Evolutionary conservation across 2,329 filamentous ascomycete genomes (phyloP).

Genomic region (Colletotrichum tabaci): DNA sequence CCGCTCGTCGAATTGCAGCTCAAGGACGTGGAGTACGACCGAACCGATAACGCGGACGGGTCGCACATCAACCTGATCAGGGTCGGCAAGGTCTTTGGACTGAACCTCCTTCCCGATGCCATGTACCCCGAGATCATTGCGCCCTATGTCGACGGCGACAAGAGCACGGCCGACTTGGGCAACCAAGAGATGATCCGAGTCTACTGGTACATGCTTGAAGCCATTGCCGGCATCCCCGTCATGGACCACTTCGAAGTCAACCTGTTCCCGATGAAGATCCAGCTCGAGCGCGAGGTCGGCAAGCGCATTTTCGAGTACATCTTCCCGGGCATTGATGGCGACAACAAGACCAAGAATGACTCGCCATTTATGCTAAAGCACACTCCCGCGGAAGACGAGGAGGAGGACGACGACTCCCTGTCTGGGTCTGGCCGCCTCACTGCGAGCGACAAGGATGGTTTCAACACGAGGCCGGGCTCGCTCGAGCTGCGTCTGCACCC

Average conservation of each 20-base stretch:
- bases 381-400: conserved; percentile 65
- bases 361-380: conserved; percentile 72
- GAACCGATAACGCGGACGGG: conserved; percentile 96
- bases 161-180: conserved; percentile 65
- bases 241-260: conserved; percentile 98
- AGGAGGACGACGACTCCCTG: conserved; percentile 60
- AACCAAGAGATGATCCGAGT: conserved; percentile 90
- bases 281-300: conserved; percentile 92
- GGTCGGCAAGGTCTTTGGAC: conserved; percentile 87
- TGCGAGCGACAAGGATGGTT: conserved; percentile 62
- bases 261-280: conserved; percentile 92
- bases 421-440: conserved; percentile 57
- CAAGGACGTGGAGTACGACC: conserved; percentile 90
- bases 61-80: conserved; percentile 95
- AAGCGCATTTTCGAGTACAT: conserved; percentile 97
- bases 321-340: conserved; percentile 86
- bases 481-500: conserved; percentile 87
- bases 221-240: conserved; percentile 96
- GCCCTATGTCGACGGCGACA: conserved; percentile 82
- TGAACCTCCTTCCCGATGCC: conserved; percentile 91
- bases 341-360: conserved; percentile 65
- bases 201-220: conserved; percentile 98
- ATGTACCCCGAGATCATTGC: conserved; percentile 97
- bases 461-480: conserved; percentile 77
- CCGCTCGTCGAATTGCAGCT: conserved; percentile 95